Base-by-base conservation (phyloP, 176 grass and related monocot species). In the Cenchrus fungigraminus region DNA sequence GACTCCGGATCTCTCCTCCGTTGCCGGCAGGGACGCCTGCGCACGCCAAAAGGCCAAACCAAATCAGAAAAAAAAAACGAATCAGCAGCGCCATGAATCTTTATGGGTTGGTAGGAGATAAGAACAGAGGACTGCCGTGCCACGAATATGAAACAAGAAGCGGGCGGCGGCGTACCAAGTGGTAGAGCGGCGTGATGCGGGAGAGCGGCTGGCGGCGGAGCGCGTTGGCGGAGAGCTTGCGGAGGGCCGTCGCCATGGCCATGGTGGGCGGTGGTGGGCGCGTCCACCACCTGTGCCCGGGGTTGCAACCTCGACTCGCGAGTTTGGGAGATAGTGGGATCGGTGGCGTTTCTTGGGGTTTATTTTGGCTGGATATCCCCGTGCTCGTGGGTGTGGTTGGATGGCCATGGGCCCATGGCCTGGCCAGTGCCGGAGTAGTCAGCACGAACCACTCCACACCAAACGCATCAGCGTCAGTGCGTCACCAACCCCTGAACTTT, bases 221-320 rank as follows among this genome's bases (percentile, higher is more conserved):
- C 28, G 79, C 78, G 62, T 20, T 58, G 77, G 87, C 71, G 56
- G 92, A 92, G 78, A 94, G 82, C 85, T 91, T 91, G 78, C 87
- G 90, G 82, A 94, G 85, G 20, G 87, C 92, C 82, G 90, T 87
- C 87, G 90, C 90, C 92, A 92, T 94, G 85, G 92, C 92, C 92
- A 92, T 92, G 86, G 89, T 82, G 49, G 82, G 63, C 29, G 71
- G 76, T 25, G 68, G 86, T 51, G 82, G 73, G 79, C 44, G 75
- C 86, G 73, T 76, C 86, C 64, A 64, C 73, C 19, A 51, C 32
- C 22, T 46, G 73, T 46, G 73, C 73, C n/a, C 42, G 60, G 77
- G 77, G 55, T 55, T 65, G 53, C 42, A 45, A 37, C 61, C 13
- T 78, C 73, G 65, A 55, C 64, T 62, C 11, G 37, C 56, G 53